Percentiles rank a stretch among this genome's conserved stretches.
Evolutionary conservation across 805 yeast species (phyloP).

Genomic region (Kodamaea kakaduensis): DNA sequence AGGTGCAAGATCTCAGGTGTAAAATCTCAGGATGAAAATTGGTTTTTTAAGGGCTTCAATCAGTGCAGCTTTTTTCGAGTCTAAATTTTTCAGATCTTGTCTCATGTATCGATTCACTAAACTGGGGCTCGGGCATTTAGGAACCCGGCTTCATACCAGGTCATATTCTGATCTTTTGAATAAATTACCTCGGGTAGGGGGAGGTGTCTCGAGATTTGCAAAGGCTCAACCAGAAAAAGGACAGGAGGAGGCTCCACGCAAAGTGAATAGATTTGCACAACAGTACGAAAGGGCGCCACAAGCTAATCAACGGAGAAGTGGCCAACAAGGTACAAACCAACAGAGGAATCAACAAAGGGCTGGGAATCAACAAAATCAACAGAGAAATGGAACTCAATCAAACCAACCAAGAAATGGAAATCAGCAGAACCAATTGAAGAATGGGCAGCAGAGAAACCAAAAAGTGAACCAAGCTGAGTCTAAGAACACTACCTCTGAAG

Average conservation of each 20-base stretch:
- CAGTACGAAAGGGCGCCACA: conserved; percentile 15
- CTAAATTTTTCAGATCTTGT: too few species aligned
- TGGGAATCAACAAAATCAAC: conserved; percentile 1
- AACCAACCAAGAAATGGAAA: not conserved
- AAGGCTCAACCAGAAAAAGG: conserved; percentile 1
- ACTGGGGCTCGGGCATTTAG: not conserved
- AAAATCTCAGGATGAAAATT: too few species aligned
- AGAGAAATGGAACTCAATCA: conserved; percentile 1
- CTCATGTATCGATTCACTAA: too few species aligned
- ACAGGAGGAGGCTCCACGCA: conserved; percentile 8
- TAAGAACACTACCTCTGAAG: not conserved
- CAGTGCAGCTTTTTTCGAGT: not conserved
- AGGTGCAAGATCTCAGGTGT: too few species aligned
- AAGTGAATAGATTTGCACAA: conserved; percentile 34
- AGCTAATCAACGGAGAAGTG: conserved; percentile 6
- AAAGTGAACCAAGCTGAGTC: conserved; percentile 1
- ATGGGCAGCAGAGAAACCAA: not conserved
- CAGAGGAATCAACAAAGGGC: conserved; percentile 1
- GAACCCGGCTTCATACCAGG: conserved; percentile 6
- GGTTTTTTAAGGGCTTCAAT: too few species aligned
- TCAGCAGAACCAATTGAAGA: conserved; percentile 5
- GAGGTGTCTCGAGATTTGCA: conserved; percentile 17
- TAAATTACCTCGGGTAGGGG: conserved; percentile 26
- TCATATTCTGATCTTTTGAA: conserved; percentile 19
- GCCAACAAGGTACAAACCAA: not conserved